Conservation (phyloP, 225 moss, liverwort and hornwort genomes). For the Takakia lepidozioides region DNA sequence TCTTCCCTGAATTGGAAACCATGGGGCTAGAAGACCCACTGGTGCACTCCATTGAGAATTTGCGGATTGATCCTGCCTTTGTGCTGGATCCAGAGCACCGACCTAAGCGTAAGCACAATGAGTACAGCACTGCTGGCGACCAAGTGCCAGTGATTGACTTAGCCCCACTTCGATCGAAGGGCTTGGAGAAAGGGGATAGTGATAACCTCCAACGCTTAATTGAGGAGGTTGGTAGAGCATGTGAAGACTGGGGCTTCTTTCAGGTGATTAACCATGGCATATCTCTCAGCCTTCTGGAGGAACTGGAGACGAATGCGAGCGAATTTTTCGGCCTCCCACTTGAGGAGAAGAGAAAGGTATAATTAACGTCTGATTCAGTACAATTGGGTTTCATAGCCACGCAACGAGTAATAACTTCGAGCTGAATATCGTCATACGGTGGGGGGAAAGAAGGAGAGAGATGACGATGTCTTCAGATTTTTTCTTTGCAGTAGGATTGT, state of each 20-base stretch:
- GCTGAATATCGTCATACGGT: no score
- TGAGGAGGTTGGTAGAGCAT: conserved; percentile 45
- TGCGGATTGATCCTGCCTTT: conserved; percentile 36
- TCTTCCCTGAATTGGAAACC: no score
- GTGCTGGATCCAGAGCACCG: conserved; percentile 41
- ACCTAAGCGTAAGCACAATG: conserved; percentile 26
- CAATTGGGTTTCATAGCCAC: no score
- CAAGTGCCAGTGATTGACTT: conserved; percentile 42
- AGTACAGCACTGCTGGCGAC: conserved; percentile 19
- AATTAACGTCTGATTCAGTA: no score
- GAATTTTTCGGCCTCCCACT: conserved; percentile 42
- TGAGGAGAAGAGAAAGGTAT: conserved; percentile 34
- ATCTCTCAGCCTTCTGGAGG: conserved; percentile 31
- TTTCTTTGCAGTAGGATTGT: no score
- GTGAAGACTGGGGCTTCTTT: conserved; percentile 82
- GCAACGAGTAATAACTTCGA: no score
- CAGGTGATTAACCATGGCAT: conserved; percentile 68
- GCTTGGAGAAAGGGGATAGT: no score
- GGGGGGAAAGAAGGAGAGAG: no score
- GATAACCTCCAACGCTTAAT: conserved; percentile 23
- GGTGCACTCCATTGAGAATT: conserved; percentile 17
- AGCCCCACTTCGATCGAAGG: conserved; percentile 17
- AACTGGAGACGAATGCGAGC: conserved; percentile 24
- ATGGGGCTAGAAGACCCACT: conserved; percentile 31
- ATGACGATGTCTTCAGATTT: no score